Evolutionary conservation across 1,139 yeast genomes (phyloP).

Genomic region (Scheffersomyces insectosa): DNA sequence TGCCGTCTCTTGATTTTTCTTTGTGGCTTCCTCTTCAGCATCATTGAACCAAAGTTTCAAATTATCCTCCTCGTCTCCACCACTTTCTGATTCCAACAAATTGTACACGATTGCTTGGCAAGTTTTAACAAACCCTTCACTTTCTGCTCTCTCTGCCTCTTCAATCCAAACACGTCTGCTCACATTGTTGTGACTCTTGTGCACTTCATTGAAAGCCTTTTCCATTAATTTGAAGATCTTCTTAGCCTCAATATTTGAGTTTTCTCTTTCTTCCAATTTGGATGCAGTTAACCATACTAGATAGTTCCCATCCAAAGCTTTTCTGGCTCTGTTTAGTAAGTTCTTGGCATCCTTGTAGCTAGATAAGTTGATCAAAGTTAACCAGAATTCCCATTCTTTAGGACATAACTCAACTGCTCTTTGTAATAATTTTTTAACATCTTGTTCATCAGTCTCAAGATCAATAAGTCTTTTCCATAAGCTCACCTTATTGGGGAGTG

Average conservation of each 20-base stretch:
- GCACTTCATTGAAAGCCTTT: constrained; percentile 51
- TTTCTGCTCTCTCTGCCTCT: constrained; percentile 39
- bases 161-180: constrained; percentile 45
- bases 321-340: constrained; percentile 61
- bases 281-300: constrained; percentile 74
- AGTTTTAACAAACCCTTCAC: constrained; percentile 35
- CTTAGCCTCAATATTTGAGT: constrained; percentile 28
- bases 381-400: constrained; percentile 65
- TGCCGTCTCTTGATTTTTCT: constrained; percentile 36
- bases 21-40: constrained; percentile 36
- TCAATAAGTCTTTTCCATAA: constrained; percentile 59
- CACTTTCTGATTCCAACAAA: constrained; percentile 17
- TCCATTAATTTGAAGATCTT: constrained; percentile 46
- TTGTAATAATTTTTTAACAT: constrained; percentile 53
- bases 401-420: constrained; percentile 78
- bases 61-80: constrained; percentile 7
- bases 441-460: constrained; percentile 43
- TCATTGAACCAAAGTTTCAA: constrained; percentile 32
- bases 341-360: constrained; percentile 52
- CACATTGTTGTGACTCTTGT: constrained; percentile 3
- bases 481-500: constrained; percentile 43
- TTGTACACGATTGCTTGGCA: constrained; percentile 38
- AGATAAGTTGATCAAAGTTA: constrained; percentile 42
- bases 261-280: constrained; percentile 64
- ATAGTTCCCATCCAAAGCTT: constrained; percentile 48